Evolutionary conservation across 768 basidiomycete genomes (phyloP).

Genomic region (Kwoniella newhampshirensis): DNA sequence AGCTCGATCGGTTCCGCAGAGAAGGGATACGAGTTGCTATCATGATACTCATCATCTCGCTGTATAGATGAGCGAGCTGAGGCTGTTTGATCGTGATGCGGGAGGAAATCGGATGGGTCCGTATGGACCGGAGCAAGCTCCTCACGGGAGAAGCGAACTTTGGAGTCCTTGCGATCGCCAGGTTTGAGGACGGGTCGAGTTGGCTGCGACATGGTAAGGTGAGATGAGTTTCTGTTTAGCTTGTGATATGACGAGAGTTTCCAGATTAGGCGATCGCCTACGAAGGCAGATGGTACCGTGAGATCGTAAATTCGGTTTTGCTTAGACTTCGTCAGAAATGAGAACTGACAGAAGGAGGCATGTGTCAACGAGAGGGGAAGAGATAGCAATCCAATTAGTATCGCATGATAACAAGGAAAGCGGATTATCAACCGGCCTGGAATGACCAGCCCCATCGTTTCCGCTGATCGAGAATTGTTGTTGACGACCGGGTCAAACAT

Average conservation of each 20-base stretch:
- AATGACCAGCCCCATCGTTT: no score
- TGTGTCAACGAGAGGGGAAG: no score
- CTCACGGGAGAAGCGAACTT: constrained; percentile 35
- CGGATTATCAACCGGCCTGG: no score
- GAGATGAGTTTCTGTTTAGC: no score
- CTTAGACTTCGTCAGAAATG: no score
- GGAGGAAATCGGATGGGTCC: constrained; percentile 28
- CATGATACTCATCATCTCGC: constrained; percentile 4
- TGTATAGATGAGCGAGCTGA: constrained; percentile 8
- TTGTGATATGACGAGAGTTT: no score
- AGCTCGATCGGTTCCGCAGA: constrained; percentile 17
- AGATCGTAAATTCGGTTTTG: no score
- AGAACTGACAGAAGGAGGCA: no score
- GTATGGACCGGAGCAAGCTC: constrained; percentile 32
- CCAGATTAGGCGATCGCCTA: no score
- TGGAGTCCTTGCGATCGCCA: constrained; percentile 23
- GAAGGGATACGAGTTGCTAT: constrained; percentile 9
- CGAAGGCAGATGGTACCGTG: no score
- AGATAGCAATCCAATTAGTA: no score
- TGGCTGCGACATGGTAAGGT: constrained; percentile 22
- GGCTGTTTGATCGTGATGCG: constrained; percentile 18
- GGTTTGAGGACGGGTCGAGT: constrained; percentile 29
- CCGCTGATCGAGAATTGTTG: background rate
- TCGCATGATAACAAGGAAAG: no score
- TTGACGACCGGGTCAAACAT: background rate